Evolutionary conservation across 2,329 filamentous ascomycete species (phyloP), one percentile per base, ranked within the genome.

Genomic region (Alternaria gaisen): DNA sequence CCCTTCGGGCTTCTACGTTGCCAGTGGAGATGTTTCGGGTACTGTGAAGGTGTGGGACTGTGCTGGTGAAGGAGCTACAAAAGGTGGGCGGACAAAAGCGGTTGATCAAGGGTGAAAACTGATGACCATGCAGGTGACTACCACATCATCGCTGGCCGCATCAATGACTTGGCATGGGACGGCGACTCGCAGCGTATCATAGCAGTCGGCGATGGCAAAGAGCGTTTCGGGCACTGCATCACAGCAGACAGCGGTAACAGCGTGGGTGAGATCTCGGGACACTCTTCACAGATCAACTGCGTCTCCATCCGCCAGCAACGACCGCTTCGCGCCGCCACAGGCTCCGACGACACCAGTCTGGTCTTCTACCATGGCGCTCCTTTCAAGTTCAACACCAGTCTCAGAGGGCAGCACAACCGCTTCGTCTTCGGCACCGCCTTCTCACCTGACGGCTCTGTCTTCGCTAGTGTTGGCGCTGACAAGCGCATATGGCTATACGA

Each of bases 141-240:
- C 80, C 87, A 89, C 75, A 97, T 98, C 80, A 94, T 98, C 73
- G 93, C 92, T 34, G 95, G 95, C 12, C 90, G 92, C 55, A 94
- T 99, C 81, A 97, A 97, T 77, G 95, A 99, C 78, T 88, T 99
- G 67, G 94, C 93, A 1, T 99, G 95, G 94, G 95, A 98, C 74
- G 94, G 94, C 58, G 95, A 99, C 80, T 97, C 92, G 63, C 94
- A 97, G 83, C 90, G 95, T 51, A 90, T 99, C 75, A 97, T 98
- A 73, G 95, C 94, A 4, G 94, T 99, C 5, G 95, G 95, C 44
- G 92, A 98, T 71, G 95, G 95, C 53, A 94, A 94, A 75, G 93
- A 98, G 82, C 88, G 93, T 58, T 97, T 93, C 77, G 94, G 94
- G 14, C 92, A 94, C 79, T 97, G 93, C 83, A 93, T 98, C 77